Conservation (phyloP, 257 asterid species). For the Thymus quinquecostatus region DNA sequence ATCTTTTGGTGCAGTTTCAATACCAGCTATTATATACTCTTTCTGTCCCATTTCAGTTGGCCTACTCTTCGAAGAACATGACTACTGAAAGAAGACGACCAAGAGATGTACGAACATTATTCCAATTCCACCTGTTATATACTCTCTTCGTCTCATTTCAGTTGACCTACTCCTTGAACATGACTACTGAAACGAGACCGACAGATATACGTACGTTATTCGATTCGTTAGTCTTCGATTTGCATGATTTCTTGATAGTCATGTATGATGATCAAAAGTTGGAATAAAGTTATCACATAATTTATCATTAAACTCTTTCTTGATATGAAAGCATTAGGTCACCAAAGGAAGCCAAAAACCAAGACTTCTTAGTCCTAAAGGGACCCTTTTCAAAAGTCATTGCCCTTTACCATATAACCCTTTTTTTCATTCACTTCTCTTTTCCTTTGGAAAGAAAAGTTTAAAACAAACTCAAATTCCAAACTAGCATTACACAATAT, state of each 20-base stretch:
- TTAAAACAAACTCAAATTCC: slow-evolving; percentile 7
- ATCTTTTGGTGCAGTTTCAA: background rate
- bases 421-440: slow-evolving; percentile 19
- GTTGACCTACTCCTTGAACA: no score
- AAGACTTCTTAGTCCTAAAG: slow-evolving; percentile 32
- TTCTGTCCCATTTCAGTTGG: no score
- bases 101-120: no score
- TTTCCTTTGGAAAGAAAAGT: slow-evolving; percentile 55
- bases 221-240: background rate
- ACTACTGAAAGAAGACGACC: no score
- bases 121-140: background rate
- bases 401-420: background rate
- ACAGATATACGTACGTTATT: no score
- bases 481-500: slow-evolving; percentile 4
- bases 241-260: background rate
- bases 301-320: slow-evolving; percentile 19
- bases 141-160: no score
- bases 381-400: slow-evolving; percentile 20
- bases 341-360: slow-evolving; percentile 37
- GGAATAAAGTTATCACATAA: background rate
- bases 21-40: no score
- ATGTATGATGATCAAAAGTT: background rate
- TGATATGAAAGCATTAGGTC: slow-evolving; percentile 46
- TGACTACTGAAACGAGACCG: no score
- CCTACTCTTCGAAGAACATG: no score